Evolutionary conservation across 768 basidiomycete species (phyloP), one percentile per base, ranked within the genome.

Genomic region (Guyanaporus albipodus): DNA sequence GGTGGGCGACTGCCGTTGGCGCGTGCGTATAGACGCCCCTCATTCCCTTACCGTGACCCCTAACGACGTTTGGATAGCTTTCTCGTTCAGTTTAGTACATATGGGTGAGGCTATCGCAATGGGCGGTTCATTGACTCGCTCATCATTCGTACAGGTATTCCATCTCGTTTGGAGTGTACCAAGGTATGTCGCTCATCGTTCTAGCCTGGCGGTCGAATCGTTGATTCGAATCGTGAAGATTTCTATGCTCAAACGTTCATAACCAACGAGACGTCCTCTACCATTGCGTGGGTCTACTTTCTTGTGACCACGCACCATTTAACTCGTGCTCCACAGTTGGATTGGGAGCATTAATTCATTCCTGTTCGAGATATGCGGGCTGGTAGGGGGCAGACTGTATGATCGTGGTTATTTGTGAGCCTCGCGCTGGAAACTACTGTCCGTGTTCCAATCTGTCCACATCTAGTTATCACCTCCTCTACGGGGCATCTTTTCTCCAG

Each of bases 401-500:
- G 80, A 81, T 40, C 67, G 67, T 18, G 79, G 80, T 41, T 75
- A 77, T 58, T 78, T 77, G 74, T 74, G 54, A 54, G 71, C 50
- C 15, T 36, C 23, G 15, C 22, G 10, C 28, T 23, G 17, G 26
- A 21, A 2, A 5, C 24, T n/a, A 14, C 27, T 14, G 11, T 28
- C 10, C 24, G 19, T 29, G n/a, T 44, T 31, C 36, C 14, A 4
- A 50, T 22, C 18, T 37, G 28, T 11, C 58, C 42, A 53, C 37
- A 55, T 21, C 28, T 17, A 60, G 48, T 35, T 57, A 56, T 40
- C 54, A 61, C 38, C 34, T 61, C 44, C 54, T 61, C 12, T 62
- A 65, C 31, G 57, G 55, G 12, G 67, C 64, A 14, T 56, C 63
- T 19, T 35, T 65, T 1, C 56, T 66, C 2, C 55, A 64, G 35